Evolutionary conservation across 2,329 filamentous ascomycete genomes (phyloP).

Genomic region (Aspergillus hortae): DNA sequence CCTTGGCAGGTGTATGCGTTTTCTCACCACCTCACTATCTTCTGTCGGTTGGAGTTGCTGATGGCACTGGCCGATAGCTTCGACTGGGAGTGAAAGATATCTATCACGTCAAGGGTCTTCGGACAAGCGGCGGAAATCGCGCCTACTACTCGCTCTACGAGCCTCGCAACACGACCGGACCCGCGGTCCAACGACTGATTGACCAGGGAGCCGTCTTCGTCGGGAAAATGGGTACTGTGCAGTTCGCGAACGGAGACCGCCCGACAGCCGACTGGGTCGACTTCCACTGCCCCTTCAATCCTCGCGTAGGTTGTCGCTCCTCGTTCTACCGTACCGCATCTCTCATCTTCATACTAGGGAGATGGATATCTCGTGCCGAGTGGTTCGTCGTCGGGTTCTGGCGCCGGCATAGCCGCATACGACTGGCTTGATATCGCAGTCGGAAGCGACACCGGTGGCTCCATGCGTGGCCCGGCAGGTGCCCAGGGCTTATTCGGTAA

Average conservation of each 20-base stretch:
- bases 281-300: slow-evolving; percentile 37
- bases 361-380: slow-evolving; percentile 30
- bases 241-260: slow-evolving; percentile 33
- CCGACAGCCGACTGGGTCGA: slow-evolving; percentile 32
- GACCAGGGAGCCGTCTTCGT: slow-evolving; percentile 54
- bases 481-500: slow-evolving; percentile 28
- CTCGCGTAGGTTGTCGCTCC: slow-evolving; percentile 12
- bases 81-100: slow-evolving; percentile 63
- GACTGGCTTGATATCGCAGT: slow-evolving; percentile 29
- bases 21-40: no score
- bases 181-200: slow-evolving; percentile 54
- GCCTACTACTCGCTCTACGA: slow-evolving; percentile 56
- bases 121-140: slow-evolving; percentile 56
- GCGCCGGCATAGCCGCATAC: slow-evolving; percentile 28
- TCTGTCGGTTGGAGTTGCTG: no score
- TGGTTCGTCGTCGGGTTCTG: slow-evolving; percentile 19
- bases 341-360: slow-evolving; percentile 10
- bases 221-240: slow-evolving; percentile 32
- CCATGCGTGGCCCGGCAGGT: slow-evolving; percentile 24
- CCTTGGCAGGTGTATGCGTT: slow-evolving; percentile 48
- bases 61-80: background rate
- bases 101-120: slow-evolving; percentile 55
- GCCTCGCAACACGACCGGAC: slow-evolving; percentile 44
- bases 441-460: slow-evolving; percentile 26
- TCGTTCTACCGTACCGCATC: no score